phyloP scores from a whole-genome alignment of 352 stramenopile genomes.

The Globisporangium middletonii region DNA sequence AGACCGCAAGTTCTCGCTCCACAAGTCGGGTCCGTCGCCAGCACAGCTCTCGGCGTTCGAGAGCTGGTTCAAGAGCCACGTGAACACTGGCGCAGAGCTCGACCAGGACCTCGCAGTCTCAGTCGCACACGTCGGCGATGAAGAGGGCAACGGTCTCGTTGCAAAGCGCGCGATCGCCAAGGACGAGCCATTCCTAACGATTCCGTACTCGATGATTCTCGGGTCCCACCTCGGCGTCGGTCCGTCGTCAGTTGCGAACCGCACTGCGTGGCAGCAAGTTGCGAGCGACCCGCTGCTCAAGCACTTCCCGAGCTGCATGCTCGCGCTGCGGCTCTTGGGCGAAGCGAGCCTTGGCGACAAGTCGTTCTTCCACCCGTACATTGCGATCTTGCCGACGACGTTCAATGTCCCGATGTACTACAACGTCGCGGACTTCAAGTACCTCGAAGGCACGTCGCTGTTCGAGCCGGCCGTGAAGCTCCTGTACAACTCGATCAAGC shows the following conservation, averaged over 20 bases:
- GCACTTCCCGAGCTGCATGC: constrained; percentile 32
- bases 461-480: constrained; percentile 37
- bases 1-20: constrained; percentile 18
- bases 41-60: constrained; percentile 22
- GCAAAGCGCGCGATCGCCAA: constrained; percentile 17
- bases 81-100: neutral
- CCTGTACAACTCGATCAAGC: constrained; percentile 56
- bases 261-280: constrained; percentile 19
- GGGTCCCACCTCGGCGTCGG: constrained; percentile 19
- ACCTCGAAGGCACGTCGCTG: constrained; percentile 28
- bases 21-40: constrained; percentile 7
- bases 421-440: constrained; percentile 33
- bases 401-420: constrained; percentile 54
- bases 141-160: constrained; percentile 25
- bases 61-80: constrained; percentile 20
- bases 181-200: constrained; percentile 25
- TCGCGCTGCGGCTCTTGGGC: constrained; percentile 34
- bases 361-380: constrained; percentile 39
- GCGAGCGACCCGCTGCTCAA: constrained; percentile 28
- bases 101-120: constrained; percentile 9
- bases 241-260: constrained; percentile 4
- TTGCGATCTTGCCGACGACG: constrained; percentile 29
- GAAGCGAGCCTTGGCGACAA: constrained; percentile 19
- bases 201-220: constrained; percentile 29
- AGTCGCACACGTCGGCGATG: constrained; percentile 18